Evolutionary conservation across 192 early-diverging fungal genomes (phyloP), one percentile per base, ranked within the genome.

Genomic region (Diversispora epigaea): DNA sequence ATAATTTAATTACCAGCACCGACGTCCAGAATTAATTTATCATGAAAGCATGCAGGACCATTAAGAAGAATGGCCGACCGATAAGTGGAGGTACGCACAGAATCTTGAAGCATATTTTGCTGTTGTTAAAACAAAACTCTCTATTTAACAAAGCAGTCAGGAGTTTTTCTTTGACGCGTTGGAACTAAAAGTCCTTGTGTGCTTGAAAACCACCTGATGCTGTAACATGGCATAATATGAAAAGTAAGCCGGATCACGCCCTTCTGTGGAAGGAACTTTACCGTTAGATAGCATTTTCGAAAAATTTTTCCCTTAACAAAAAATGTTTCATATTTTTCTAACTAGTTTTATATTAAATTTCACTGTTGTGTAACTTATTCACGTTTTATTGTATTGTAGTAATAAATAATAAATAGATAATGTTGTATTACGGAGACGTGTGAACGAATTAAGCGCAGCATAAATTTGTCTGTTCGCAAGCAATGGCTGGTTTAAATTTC

Each of bases 61-160:
- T 97, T 98, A 47, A 89, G 79, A 6, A 94, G 75, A 65, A 99
- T 99, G 4, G 97, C 96, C 21, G 91, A 91, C 73, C 95, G 91
- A 81, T 98, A 99, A 25, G 93, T 87, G 8, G 93, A 93, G n/a
- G 97, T 99, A 43, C 97, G 86, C 19, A 99, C 92, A 32, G 86
- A 88, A 79, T 99, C 97, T 84, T 96, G 92, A 14, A 98, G 89
- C 96, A 98, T 98, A 81, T 98, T 98, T 89, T 96, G 95, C 92
- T 97, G 85, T n/a, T 76, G 67, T 83, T 80, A 25, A 83, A 81
- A 79, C 81, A 82, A 55, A 79, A 79, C 52, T 77, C 77, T 63
- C 65, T 67, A 45, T 67, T 67, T 67, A 67, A 67, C 65, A 67
- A 63, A n/a, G 45, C 43, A 17, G 25, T 45, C 65, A 67, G 65